phyloP scores from a whole-genome alignment of 352 stramenopile genomes.

The Aphanomyces cochlioides region DNA sequence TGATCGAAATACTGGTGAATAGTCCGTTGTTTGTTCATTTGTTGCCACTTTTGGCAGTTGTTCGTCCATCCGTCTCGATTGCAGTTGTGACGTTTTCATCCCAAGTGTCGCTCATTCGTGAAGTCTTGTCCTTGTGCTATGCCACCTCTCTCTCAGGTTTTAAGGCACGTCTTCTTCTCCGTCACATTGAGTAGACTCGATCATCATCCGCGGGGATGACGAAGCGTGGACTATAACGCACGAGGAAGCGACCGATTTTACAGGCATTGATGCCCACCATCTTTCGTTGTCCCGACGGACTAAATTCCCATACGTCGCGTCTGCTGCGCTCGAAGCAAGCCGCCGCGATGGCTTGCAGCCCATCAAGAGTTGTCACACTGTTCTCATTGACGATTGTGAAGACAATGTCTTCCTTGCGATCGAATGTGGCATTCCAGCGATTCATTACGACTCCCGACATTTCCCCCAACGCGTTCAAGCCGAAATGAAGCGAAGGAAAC shows the following conservation, averaged over 20 bases:
- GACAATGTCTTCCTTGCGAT: constrained; percentile 70
- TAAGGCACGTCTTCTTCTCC: background rate
- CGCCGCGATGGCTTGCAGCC: constrained; percentile 24
- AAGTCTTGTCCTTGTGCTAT: constrained; percentile 62
- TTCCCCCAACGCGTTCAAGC: constrained; percentile 16
- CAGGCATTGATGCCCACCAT: constrained; percentile 26
- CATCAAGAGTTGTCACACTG: constrained; percentile 60
- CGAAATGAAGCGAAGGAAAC: constrained; percentile 9
- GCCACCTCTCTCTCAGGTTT: constrained; percentile 31
- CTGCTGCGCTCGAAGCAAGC: constrained; percentile 16
- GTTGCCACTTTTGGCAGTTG: constrained; percentile 45
- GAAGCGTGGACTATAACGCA: constrained; percentile 52
- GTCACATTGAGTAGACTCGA: constrained; percentile 7
- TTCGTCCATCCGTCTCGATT: constrained; percentile 41
- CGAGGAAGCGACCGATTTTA: constrained; percentile 45
- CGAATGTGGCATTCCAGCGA: constrained; percentile 63
- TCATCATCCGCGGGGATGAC: constrained; percentile 70
- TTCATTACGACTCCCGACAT: constrained; percentile 58
- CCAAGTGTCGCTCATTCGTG: constrained; percentile 56
- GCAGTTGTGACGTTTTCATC: constrained; percentile 81
- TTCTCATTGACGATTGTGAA: constrained; percentile 76
- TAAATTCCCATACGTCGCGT: constrained; percentile 26
- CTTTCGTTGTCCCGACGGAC: constrained; percentile 1
- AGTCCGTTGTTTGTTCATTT: constrained; percentile 54
- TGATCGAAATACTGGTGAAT: too few relatives aligned